Evolutionary conservation across 2,329 filamentous ascomycete species (phyloP).

Genomic region (Clonostachys solani): DNA sequence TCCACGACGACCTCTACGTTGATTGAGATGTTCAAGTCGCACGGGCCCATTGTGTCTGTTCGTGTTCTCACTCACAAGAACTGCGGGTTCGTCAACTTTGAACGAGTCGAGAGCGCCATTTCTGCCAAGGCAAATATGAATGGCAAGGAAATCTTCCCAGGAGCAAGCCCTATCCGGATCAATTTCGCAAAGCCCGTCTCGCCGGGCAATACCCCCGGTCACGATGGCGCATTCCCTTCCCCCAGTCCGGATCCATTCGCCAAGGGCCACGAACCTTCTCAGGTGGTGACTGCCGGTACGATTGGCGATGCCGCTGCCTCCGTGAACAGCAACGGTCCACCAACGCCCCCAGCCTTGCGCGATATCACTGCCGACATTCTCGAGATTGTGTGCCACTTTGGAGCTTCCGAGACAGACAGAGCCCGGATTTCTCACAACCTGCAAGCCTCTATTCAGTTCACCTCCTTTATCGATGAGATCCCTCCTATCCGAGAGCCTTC

Average conservation of each 20-base stretch:
- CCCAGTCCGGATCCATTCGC: slow-evolving; percentile 84
- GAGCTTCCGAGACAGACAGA: slow-evolving; percentile 75
- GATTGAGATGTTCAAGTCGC: slow-evolving; percentile 92
- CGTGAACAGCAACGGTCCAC: slow-evolving; percentile 30
- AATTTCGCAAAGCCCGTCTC: slow-evolving; percentile 97
- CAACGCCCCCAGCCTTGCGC: slow-evolving; percentile 68
- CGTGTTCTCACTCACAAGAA: slow-evolving; percentile 97
- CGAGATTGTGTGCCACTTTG: slow-evolving; percentile 83
- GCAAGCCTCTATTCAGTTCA: slow-evolving; percentile 71
- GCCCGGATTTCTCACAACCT: slow-evolving; percentile 69
- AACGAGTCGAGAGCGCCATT: slow-evolving; percentile 84
- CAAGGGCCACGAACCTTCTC: slow-evolving; percentile 44
- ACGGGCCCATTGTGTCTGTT: slow-evolving; percentile 85
- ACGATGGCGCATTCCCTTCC: slow-evolving; percentile 82
- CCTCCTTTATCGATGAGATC: slow-evolving; percentile 74
- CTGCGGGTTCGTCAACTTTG: slow-evolving; percentile 98
- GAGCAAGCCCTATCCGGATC: slow-evolving; percentile 89
- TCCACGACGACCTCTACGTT: slow-evolving; percentile 95
- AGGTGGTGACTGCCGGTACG: slow-evolving; percentile 14
- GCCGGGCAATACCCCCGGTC: slow-evolving; percentile 81
- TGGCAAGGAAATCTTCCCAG: slow-evolving; percentile 97
- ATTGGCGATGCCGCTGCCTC: slow-evolving; percentile 29
- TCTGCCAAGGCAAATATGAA: slow-evolving; percentile 85
- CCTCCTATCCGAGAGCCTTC: slow-evolving; percentile 85
- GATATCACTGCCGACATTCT: slow-evolving; percentile 82